phyloP scores from a whole-genome alignment of 1,139 yeast species.

The Pneumocystis carinii region DNA sequence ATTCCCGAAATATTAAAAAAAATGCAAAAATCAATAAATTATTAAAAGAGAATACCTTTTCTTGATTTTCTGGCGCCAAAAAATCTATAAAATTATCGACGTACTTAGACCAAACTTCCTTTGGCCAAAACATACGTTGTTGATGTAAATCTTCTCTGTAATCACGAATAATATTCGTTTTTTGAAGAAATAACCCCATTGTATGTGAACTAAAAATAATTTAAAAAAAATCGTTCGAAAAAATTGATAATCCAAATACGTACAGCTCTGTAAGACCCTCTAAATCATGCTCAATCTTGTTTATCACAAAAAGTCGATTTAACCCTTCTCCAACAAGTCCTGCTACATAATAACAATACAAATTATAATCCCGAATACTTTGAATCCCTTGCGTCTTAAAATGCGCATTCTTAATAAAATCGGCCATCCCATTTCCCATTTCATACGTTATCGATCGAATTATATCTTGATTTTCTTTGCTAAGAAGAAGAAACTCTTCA shows the following conservation, averaged over 20 bases:
- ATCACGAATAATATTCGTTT: constrained; percentile 90
- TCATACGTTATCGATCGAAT: constrained; percentile 58
- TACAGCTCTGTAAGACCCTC: constrained; percentile 5
- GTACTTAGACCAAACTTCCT: constrained; percentile 79
- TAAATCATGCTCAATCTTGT: constrained; percentile 30
- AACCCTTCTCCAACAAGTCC: constrained; percentile 95
- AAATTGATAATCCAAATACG: not conserved
- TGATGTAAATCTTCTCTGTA: constrained; percentile 83
- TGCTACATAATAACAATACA: constrained; percentile 93
- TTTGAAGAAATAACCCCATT: constrained; percentile 91
- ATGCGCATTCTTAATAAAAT: constrained; percentile 47
- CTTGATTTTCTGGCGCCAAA: constrained; percentile 41
- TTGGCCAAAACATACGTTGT: constrained; percentile 93
- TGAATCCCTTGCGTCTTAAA: constrained; percentile 57
- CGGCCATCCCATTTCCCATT: constrained; percentile 99
- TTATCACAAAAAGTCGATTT: constrained; percentile 62
- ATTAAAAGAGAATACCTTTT: constrained; percentile 33
- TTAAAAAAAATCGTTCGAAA: not conserved
- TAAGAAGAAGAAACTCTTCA: constrained; percentile 54
- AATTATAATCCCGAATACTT: constrained; percentile 67
- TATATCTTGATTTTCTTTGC: constrained; percentile 63
- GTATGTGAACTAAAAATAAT: constrained; percentile 36
- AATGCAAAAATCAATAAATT: constrained; percentile 34
- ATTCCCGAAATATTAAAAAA: not conserved
- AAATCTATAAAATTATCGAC: constrained; percentile 32